Conservation (phyloP, 768 basidiomycete genomes). For the Boletus rex-veris region DNA sequence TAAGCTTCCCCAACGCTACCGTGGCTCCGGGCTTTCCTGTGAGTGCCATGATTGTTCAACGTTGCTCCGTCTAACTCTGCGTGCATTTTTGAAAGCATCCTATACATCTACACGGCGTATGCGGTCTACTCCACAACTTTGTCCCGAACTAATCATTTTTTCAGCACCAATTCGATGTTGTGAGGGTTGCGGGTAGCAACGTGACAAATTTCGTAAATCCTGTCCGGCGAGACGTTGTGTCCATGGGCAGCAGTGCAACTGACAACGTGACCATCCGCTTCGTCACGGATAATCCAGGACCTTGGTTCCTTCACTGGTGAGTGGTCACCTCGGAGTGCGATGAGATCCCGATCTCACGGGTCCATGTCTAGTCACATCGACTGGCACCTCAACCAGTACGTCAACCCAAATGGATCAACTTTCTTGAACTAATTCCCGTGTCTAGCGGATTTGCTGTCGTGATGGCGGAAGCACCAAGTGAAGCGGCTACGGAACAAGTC, state of each 20-base stretch:
- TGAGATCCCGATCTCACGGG: not conserved
- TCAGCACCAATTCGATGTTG: slow-evolving; percentile 38
- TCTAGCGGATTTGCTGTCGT: slow-evolving; percentile 29
- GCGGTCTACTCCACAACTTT: slow-evolving; percentile 4
- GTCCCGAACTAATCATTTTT: not conserved
- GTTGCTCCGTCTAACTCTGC: not conserved
- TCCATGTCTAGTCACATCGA: slow-evolving; percentile 24
- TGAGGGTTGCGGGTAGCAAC: slow-evolving; percentile 29
- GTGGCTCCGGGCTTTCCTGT: slow-evolving; percentile 31
- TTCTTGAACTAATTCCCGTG: not conserved
- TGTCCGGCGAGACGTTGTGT: slow-evolving; percentile 34
- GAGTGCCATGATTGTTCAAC: slow-evolving; percentile 7
- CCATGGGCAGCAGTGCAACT: slow-evolving; percentile 21
- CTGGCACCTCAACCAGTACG: slow-evolving; percentile 29
- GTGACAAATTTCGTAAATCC: slow-evolving; percentile 37
- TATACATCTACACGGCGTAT: slow-evolving; percentile 41
- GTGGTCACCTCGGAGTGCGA: not conserved
- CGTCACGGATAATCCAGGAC: slow-evolving; percentile 62
- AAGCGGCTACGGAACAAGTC: slow-evolving; percentile 6
- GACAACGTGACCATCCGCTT: slow-evolving; percentile 57
- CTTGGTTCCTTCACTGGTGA: slow-evolving; percentile 51
- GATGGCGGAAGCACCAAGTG: slow-evolving; percentile 23
- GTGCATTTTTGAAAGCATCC: slow-evolving; percentile 29
- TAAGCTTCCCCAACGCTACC: slow-evolving; percentile 39
- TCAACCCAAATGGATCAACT: not conserved